Base-by-base conservation (phyloP, 192 early-diverging fungal species). In the Cladochytrium replicatum region DNA sequence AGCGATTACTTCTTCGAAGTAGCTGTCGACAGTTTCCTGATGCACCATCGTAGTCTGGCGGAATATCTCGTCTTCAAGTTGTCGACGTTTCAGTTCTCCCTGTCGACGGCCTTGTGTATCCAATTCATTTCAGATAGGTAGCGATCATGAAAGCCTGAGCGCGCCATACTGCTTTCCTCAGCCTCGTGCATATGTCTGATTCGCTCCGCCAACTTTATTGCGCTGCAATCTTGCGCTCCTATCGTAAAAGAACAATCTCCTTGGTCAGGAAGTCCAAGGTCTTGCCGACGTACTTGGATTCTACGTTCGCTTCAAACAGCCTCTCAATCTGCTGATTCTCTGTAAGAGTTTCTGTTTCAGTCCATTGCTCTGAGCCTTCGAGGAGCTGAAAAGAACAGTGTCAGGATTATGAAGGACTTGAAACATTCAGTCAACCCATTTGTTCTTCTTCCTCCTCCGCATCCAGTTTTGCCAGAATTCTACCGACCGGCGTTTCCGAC, bases 21-120 rank as follows among this genome's bases (percentile, higher is more conserved):
- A 80, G 24, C 65, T 68, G 39, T 81, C 76, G 25, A 80, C 75
- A 15, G 72, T 77, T 32, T 77, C 72, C 39, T 72, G 67, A 45
- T 79, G 70, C 21, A 79, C 63, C 21, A 46, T 41, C 58, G 75
- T 75, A 29, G 76, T 52, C 43, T 74, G 71, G 17, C 73, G 56
- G 43, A 77, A 78, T 17, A 77, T 60, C 30, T 69, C 67, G 43
- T 80, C 72, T 50, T 81, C 70, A 22, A 60, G 40, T 15, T 55
- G 46, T 15, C 68, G 60, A 27, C 72, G 43, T 47, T 50, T 42
- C 4, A 81, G 28, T 54, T 81, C 76, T 13, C 49, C 60, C 34
- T 79, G 61, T 3, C 78, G 58, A 13, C 24, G 28, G 4, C 68
- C 72, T 64, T n/a, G n/a, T n/a, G n/a, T n/a, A n/a, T n/a, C n/a